These are phyloP conservation scores for Leccinum obscurum DNA, from an alignment of 768 basidiomycete species.

Conservation along the genomic window DNA sequence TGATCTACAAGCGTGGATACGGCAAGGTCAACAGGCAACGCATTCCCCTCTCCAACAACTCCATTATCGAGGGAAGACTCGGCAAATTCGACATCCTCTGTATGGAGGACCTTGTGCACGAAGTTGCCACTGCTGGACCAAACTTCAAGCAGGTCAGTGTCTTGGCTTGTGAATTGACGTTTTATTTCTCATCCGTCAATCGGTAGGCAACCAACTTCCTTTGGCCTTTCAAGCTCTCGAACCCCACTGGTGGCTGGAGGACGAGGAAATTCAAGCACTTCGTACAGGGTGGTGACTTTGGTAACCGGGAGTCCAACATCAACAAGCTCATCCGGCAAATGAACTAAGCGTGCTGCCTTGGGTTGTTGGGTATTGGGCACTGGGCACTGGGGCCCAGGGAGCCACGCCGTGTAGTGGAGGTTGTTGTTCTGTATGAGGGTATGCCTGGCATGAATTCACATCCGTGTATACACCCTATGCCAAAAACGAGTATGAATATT, in stretches of 20 bases:
- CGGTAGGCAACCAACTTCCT: conserved; percentile 87
- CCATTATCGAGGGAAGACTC: conserved; percentile 86
- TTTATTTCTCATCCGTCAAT: background rate
- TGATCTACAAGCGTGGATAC: conserved; percentile 99
- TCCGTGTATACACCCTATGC: conserved; percentile 30
- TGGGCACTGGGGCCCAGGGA: background rate
- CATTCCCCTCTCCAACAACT: conserved; percentile 92
- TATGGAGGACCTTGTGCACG: conserved; percentile 96
- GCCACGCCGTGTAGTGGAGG: conserved; percentile 10
- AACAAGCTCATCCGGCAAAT: conserved; percentile 96
- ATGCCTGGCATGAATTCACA: conserved; percentile 35
- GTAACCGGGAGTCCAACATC: conserved; percentile 95
- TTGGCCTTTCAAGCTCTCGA: conserved; percentile 99
- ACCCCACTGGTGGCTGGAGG: conserved; percentile 98
- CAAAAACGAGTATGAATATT: conserved; percentile 28
- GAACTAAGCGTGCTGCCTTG: conserved; percentile 52
- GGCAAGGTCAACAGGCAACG: conserved; percentile 98
- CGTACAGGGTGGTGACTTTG: conserved; percentile 95
- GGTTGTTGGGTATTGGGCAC: conserved; percentile 6
- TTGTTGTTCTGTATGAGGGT: conserved; percentile 23
- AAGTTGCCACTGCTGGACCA: conserved; percentile 92
- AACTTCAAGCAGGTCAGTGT: conserved; percentile 94
- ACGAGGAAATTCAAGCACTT: conserved; percentile 97
- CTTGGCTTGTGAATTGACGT: background rate
- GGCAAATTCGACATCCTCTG: conserved; percentile 96